Evolutionary conservation across 2,329 filamentous ascomycete species (phyloP).

Genomic region (Clonostachys chloroleuca): DNA sequence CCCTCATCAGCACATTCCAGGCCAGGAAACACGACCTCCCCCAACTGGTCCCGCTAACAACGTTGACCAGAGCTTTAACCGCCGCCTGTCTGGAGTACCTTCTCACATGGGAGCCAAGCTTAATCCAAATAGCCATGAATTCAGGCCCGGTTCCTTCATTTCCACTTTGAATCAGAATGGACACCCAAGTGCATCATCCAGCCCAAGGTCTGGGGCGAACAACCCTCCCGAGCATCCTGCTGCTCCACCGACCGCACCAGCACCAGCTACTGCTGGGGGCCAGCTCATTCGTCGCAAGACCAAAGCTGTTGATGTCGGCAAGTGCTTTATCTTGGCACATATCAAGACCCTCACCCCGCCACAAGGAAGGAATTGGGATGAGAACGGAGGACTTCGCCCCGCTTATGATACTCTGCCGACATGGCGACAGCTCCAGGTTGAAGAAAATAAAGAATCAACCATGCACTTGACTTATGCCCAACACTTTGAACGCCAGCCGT

Average conservation of each 20-base stretch:
- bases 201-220: conserved; percentile 61
- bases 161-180: conserved; percentile 73
- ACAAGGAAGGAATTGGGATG: conserved; percentile 58
- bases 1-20: conserved; percentile 44
- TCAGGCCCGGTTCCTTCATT: conserved; percentile 80
- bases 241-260: conserved; percentile 7
- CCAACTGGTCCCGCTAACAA: conserved; percentile 68
- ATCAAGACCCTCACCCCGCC: conserved; percentile 50
- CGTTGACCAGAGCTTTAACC: conserved; percentile 41
- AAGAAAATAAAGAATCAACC: conserved; percentile 64
- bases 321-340: conserved; percentile 51
- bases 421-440: conserved; percentile 70
- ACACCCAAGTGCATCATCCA: conserved; percentile 64
- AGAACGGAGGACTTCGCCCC: conserved; percentile 78
- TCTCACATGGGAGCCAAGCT: conserved; percentile 50
- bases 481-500: conserved; percentile 68
- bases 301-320: conserved; percentile 66
- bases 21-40: conserved; percentile 64
- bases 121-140: conserved; percentile 69
- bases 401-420: conserved; percentile 81
- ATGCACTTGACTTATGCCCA: conserved; percentile 69
- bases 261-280: conserved; percentile 14
- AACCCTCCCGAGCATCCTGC: conserved; percentile 28
- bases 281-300: conserved; percentile 67
- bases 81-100: conserved; percentile 46